These are phyloP conservation scores for Spathaspora boniae DNA, from an alignment of 805 yeast species.

Conservation along the genomic window DNA sequence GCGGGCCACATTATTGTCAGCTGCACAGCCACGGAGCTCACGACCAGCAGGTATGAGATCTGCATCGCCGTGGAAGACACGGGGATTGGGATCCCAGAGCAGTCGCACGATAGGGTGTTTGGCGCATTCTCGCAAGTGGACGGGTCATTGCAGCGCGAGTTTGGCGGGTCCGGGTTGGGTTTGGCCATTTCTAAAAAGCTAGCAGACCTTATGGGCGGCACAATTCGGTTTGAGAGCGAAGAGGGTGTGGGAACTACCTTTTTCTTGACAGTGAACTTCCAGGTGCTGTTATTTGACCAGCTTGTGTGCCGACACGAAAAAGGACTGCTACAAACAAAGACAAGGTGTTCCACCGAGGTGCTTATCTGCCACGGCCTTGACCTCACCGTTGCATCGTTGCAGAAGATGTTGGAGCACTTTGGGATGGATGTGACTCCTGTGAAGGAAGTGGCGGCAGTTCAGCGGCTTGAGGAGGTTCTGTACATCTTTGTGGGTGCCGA, in stretches of 20 bases:
- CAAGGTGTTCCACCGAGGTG: conserved; percentile 16
- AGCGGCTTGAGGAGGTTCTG: conserved; percentile 11
- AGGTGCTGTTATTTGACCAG: conserved; percentile 21
- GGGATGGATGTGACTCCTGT: conserved; percentile 30
- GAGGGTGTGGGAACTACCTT: conserved; percentile 49
- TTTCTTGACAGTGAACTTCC: conserved; percentile 30
- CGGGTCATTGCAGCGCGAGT: conserved; percentile 47
- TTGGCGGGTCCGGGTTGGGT: conserved; percentile 54
- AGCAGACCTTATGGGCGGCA: conserved; percentile 49
- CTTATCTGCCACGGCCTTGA: conserved; percentile 30
- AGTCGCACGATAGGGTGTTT: conserved; percentile 43
- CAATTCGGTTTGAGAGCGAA: conserved; percentile 40
- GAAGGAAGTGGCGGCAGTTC: conserved; percentile 15
- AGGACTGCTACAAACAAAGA: conserved; percentile 9
- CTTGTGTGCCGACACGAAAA: too few species aligned
- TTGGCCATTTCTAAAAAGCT: conserved; percentile 46
- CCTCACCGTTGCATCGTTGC: conserved; percentile 29
- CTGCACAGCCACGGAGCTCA: conserved; percentile 25
- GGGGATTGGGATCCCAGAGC: conserved; percentile 51
- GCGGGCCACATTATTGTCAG: conserved; percentile 41
- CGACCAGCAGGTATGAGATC: conserved; percentile 34
- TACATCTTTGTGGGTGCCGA: conserved; percentile 21
- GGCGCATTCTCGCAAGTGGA: conserved; percentile 57
- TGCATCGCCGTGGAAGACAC: conserved; percentile 44
- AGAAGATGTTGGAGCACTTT: conserved; percentile 28